A percentile compares a stretch with the other conserved stretches of the same genome.
These are phyloP conservation scores for Hypoxylon sp. DNA, from an alignment of 2,329 filamentous ascomycete genomes.

Conservation along the genomic window DNA sequence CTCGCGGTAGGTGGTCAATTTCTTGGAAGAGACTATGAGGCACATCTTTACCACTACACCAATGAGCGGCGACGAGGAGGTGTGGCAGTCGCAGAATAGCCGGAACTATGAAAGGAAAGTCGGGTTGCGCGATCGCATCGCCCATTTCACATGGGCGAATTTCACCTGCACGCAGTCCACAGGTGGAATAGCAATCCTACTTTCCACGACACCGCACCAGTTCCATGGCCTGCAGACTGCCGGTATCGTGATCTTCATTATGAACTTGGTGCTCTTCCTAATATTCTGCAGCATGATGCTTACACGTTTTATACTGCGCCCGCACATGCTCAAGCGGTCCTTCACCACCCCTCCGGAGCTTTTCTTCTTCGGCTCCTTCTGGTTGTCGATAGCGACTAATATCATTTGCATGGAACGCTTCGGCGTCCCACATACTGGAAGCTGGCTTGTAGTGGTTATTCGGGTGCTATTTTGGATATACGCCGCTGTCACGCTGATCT, in stretches of 20 bases:
- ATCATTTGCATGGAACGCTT: constrained; percentile 67
- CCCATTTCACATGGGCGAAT: constrained; percentile 68
- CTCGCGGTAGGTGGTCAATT: neutral
- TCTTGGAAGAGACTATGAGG: no score
- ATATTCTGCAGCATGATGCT: constrained; percentile 63
- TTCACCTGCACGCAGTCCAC: constrained; percentile 62
- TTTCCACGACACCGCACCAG: constrained; percentile 65
- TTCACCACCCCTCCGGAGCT: constrained; percentile 68
- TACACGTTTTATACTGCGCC: constrained; percentile 67
- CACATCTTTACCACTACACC: neutral
- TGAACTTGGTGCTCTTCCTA: constrained; percentile 69
- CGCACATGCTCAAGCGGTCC: constrained; percentile 60
- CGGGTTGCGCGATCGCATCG: constrained; percentile 49
- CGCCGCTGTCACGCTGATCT: constrained; percentile 65
- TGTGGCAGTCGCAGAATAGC: neutral
- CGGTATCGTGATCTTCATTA: constrained; percentile 69
- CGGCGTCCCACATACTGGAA: constrained; percentile 63
- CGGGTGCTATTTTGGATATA: constrained; percentile 75
- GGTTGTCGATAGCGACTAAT: constrained; percentile 72
- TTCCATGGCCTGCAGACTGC: constrained; percentile 69
- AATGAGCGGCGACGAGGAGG: constrained; percentile 7
- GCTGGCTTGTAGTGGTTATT: constrained; percentile 67
- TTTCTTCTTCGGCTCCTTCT: constrained; percentile 74
- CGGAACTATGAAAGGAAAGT: constrained; percentile 52
- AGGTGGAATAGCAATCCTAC: constrained; percentile 67